A percentile compares a stretch with the other conserved stretches of the same genome.
phyloP scores from a whole-genome alignment of 2,329 filamentous ascomycete genomes.

The Cytospora mali region DNA sequence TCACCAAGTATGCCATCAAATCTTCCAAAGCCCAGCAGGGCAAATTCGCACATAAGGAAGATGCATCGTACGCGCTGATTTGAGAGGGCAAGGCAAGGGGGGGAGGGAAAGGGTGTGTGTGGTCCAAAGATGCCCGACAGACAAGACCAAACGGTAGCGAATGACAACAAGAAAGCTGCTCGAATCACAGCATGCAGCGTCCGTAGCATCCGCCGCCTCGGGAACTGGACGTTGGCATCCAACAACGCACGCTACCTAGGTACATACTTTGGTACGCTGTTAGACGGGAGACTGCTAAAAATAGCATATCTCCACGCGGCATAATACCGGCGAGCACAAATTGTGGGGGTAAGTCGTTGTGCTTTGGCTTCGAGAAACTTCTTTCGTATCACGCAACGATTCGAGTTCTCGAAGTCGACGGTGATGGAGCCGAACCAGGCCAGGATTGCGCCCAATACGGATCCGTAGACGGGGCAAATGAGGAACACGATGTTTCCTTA shows the following conservation, averaged over 20 bases:
- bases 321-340: background rate
- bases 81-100: background rate
- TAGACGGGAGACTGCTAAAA: background rate
- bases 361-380: background rate
- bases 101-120: no score
- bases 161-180: conserved; percentile 1
- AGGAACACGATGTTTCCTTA: background rate
- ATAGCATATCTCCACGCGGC: background rate
- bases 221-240: conserved; percentile 15
- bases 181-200: conserved; percentile 6
- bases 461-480: background rate
- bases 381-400: background rate
- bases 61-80: background rate
- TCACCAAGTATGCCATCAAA: no score
- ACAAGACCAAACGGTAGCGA: background rate
- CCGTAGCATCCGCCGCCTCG: conserved; percentile 19
- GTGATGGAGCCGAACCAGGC: background rate
- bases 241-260: background rate
- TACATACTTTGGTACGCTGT: background rate
- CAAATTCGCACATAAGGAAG: background rate
- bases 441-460: background rate
- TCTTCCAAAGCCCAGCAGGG: background rate
- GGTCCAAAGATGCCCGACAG: background rate
- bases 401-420: background rate
- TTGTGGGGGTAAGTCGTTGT: background rate